Evolutionary conservation across 768 basidiomycete genomes (phyloP), one percentile per base, ranked within the genome.

Genomic region (Dioszegia hungarica): DNA sequence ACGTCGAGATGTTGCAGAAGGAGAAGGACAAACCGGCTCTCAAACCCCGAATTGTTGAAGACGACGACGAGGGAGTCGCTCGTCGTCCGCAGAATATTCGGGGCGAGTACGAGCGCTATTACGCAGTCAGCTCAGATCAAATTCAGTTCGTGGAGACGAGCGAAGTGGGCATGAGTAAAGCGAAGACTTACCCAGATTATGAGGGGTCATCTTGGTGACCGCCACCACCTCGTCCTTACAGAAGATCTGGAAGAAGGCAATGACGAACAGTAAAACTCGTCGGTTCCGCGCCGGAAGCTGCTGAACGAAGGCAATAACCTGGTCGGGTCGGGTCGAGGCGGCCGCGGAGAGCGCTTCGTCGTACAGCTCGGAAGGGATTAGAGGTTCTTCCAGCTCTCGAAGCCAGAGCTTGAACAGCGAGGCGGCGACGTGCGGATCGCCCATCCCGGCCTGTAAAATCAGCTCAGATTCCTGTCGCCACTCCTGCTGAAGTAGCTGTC

Each of bases 321-420:
- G 83, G 11, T 82, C 78, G 0, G 87, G 82, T n/a, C 40, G 12
- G 8, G 27, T 11, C 38, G 88, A 83, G 37, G 82, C 79, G 2
- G 89, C 81, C 2, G 68, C 64, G 9, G 58, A 81, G 51, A 94
- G 83, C 66, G 90, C 92, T 65, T 90, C 88, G 69, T 94, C 90
- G 80, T 94, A 97, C 79, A 90, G 78, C 75, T 90, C 87, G 59
- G 88, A 84, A 6, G 93, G 93, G 14, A 97, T 83, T 40, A 95
- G 81, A n/a, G 93, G 93, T 60, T 92, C 89, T 64, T 86, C 83
- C 22, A 97, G 82, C 73, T 97, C 93, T 41, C 93, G 83, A 19
- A 95, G 79, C 91, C 91, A 97, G 6, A 93, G 81, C 78, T 97
- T 95, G 77, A 94, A 82, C 37, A 94, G 79, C 2, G 90, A 90